These are phyloP conservation scores for Picea abies DNA, from an alignment of 83 land plant genomes.

Conservation along the genomic window DNA sequence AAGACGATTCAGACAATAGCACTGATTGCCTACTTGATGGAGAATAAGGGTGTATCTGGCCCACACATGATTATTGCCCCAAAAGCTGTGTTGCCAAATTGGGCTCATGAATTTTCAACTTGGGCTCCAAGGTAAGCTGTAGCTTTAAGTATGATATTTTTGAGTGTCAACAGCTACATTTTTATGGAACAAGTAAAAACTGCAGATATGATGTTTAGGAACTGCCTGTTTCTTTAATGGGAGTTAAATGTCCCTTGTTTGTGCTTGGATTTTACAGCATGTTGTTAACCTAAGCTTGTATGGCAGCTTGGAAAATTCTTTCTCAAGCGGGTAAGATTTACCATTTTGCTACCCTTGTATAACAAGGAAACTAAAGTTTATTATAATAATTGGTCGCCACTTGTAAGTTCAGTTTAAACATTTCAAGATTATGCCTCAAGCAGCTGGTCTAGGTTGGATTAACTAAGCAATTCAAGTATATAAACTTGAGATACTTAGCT, in stretches of 20 bases:
- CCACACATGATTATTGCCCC: constrained; percentile 98
- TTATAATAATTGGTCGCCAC: background rate
- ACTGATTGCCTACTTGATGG: constrained; percentile 88
- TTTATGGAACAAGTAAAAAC: too few species aligned
- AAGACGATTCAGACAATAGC: constrained; percentile 98
- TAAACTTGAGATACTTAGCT: background rate
- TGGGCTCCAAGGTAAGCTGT: constrained; percentile 92
- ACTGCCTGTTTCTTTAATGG: background rate
- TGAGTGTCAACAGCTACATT: too few species aligned
- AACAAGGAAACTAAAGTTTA: background rate
- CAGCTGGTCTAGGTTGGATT: background rate
- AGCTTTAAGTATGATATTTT: too few species aligned
- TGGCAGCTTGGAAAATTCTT: background rate
- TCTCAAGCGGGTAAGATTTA: background rate
- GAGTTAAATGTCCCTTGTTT: too few species aligned
- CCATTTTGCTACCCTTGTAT: background rate
- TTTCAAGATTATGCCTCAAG: background rate
- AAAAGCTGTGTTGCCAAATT: constrained; percentile 99
- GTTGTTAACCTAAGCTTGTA: background rate
- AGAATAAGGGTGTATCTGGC: constrained; percentile 87
- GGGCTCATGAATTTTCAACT: constrained; percentile 88
- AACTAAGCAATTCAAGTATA: too few species aligned
- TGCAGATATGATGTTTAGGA: background rate
- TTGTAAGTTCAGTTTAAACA: background rate
- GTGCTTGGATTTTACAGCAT: background rate